Conservation (phyloP, 805 yeast species). For the Cyberlindnera xylosilytica region DNA sequence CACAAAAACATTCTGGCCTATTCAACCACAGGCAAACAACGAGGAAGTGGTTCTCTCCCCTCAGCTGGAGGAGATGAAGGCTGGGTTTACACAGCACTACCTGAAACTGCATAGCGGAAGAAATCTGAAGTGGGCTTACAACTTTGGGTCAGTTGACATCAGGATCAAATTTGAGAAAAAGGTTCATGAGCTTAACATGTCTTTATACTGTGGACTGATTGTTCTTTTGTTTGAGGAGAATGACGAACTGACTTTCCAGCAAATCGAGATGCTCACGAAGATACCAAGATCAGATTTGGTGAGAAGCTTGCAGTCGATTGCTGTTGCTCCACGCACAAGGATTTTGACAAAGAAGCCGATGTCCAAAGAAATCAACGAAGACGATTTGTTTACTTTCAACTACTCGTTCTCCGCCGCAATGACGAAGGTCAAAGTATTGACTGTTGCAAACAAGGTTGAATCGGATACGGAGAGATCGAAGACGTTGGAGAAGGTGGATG, state of each 20-base stretch:
- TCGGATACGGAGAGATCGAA: conserved; percentile 38
- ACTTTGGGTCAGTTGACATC: conserved; percentile 79
- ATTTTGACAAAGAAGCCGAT: conserved; percentile 72
- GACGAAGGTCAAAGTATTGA: conserved; percentile 68
- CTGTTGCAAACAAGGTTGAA: conserved; percentile 49
- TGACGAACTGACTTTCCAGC: conserved; percentile 50
- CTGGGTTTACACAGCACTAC: conserved; percentile 51
- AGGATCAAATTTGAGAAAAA: conserved; percentile 64
- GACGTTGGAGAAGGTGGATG: conserved; percentile 55
- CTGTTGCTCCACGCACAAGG: conserved; percentile 79
- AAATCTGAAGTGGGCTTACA: conserved; percentile 72
- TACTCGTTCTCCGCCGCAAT: conserved; percentile 65
- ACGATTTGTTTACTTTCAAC: conserved; percentile 67
- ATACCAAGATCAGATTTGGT: conserved; percentile 72
- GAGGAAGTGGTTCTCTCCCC: conserved; percentile 41
- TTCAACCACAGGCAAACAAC: conserved; percentile 33
- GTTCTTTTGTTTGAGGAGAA: conserved; percentile 68
- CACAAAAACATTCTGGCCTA: conserved; percentile 69
- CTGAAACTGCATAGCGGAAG: conserved; percentile 52
- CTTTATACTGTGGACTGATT: conserved; percentile 77
- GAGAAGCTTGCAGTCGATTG: conserved; percentile 77
- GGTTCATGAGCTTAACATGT: conserved; percentile 75
- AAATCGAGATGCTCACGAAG: conserved; percentile 61
- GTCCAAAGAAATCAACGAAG: conserved; percentile 63
- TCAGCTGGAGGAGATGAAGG: conserved; percentile 39